Evolutionary conservation across 106 monocot genomes (phyloP).

Genomic region (Allium fistulosum): DNA sequence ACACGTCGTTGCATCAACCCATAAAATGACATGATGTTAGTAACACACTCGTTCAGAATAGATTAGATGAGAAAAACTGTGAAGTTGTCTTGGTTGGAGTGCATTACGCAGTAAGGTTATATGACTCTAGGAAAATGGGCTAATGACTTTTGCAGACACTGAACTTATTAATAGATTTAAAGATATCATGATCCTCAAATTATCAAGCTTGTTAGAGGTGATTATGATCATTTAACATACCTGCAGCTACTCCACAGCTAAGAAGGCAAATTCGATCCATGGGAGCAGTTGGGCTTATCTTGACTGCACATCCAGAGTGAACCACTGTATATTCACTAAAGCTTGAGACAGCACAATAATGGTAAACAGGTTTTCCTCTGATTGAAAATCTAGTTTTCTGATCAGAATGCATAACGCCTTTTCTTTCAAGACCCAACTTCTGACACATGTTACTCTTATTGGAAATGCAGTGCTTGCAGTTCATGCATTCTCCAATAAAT

Average conservation of each 20-base stretch:
- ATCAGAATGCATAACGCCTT: conserved; percentile 87
- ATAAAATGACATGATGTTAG: too few species aligned
- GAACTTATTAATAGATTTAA: too few species aligned
- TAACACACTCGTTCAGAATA: too few species aligned
- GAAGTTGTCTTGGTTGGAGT: too few species aligned
- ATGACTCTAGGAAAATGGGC: too few species aligned
- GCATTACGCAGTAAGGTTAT: too few species aligned
- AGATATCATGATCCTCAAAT: too few species aligned
- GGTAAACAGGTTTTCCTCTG: conserved; percentile 69
- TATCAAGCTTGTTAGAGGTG: too few species aligned
- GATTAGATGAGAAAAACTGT: too few species aligned
- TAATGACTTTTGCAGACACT: too few species aligned
- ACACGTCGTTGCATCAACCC: too few species aligned
- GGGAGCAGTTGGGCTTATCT: conserved; percentile 43
- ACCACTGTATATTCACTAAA: conserved; percentile 96
- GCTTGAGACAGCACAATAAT: conserved; percentile 97
- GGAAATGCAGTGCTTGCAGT: conserved; percentile 74
- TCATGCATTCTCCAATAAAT: conserved; percentile 81
- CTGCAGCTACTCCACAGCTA: conserved; percentile 90
- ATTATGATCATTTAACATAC: conserved; percentile 14
- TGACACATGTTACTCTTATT: conserved; percentile 87
- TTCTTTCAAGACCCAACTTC: conserved; percentile 73
- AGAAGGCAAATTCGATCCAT: conserved; percentile 87
- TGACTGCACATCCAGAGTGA: conserved; percentile 89
- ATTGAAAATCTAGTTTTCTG: conserved; percentile 77